Evolutionary conservation across 805 yeast genomes (phyloP), one percentile per base, ranked within the genome.

Genomic region (Candida michaelii): DNA sequence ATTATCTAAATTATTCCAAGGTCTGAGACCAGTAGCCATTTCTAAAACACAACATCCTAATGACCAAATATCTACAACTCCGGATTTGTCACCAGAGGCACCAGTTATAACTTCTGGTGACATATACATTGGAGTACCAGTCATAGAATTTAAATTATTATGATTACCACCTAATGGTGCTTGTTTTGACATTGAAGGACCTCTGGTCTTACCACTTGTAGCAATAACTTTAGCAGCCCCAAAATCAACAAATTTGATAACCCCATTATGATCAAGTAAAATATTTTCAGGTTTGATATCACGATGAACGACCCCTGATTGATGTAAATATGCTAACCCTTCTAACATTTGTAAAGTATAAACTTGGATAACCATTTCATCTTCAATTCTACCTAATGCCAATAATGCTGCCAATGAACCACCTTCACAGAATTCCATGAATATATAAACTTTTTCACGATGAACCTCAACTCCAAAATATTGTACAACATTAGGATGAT

Each of bases 121-220:
- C 98, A 93, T 91, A 65, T 93, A 93, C 97, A 91, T 93, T 12
- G 98, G 98, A 0, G 99, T 93, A 30, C 99, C 99, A 2, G 95
- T 82, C 71, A 85, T 74, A 21, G 77, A 69, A 36, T 64, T 66
- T 47, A 76, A 69, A 51, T 73, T 66, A 36, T 44, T 46, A 27
- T 47, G 47, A 27, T 41, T 33, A 2, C 53, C 43, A n/a, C 47
- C 46, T 11, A 40, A 51, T 31, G 24, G 39, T 2, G 45, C 41
- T 41, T 31, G 44, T 32, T 42, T 42, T 12, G 49, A 30, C 10
- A 43, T 42, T 37, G 59, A 51, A 9, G 54, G 47, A 8, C 40
- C 61, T 42, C 71, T 53, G 0, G 76, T 73, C 27, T 65, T 58
- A 13, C 79, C 82, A 5, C 82, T 77, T 39, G 79, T 79, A 1